Evolutionary conservation across 805 yeast genomes (phyloP).

Genomic region (Citeromyces matritensis): DNA sequence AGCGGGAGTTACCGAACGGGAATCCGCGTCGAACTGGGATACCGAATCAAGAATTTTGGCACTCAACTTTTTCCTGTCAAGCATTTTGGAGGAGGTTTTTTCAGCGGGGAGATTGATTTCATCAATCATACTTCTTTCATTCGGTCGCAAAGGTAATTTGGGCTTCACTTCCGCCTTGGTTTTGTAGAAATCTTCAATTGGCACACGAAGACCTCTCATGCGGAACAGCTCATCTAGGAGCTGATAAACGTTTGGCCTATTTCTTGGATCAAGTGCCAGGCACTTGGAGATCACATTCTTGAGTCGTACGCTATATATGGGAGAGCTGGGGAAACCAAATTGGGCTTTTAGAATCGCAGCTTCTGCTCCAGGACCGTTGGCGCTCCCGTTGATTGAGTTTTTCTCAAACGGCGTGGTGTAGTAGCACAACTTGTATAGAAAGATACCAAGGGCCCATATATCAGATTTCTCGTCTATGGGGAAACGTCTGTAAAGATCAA

Average conservation of each 20-base stretch:
- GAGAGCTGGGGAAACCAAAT: slow-evolving; percentile 35
- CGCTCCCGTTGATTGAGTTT: slow-evolving; percentile 17
- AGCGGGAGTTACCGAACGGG: too few species aligned
- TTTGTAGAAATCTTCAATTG: slow-evolving; percentile 21
- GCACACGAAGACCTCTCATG: slow-evolving; percentile 35
- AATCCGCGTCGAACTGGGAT: background rate
- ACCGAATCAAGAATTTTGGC: too few species aligned
- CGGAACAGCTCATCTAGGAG: slow-evolving; percentile 51
- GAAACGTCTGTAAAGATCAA: slow-evolving; percentile 50
- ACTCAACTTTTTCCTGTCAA: background rate
- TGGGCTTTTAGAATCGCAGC: slow-evolving; percentile 43
- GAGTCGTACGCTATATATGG: slow-evolving; percentile 44
- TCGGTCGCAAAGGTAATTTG: too few species aligned
- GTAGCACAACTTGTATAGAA: slow-evolving; percentile 63
- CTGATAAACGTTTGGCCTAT: slow-evolving; percentile 64
- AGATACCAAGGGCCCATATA: slow-evolving; percentile 76
- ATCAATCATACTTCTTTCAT: too few species aligned
- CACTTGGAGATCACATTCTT: slow-evolving; percentile 49
- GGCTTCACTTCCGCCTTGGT: background rate
- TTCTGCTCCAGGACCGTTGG: slow-evolving; percentile 32
- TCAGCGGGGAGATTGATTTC: background rate
- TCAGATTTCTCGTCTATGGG: slow-evolving; percentile 76
- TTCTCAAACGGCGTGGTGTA: slow-evolving; percentile 74
- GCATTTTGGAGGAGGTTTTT: background rate
- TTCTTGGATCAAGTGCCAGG: slow-evolving; percentile 48